These are phyloP conservation scores for Exsudoporus frostii DNA, from an alignment of 768 basidiomycete species.

Conservation along the genomic window DNA sequence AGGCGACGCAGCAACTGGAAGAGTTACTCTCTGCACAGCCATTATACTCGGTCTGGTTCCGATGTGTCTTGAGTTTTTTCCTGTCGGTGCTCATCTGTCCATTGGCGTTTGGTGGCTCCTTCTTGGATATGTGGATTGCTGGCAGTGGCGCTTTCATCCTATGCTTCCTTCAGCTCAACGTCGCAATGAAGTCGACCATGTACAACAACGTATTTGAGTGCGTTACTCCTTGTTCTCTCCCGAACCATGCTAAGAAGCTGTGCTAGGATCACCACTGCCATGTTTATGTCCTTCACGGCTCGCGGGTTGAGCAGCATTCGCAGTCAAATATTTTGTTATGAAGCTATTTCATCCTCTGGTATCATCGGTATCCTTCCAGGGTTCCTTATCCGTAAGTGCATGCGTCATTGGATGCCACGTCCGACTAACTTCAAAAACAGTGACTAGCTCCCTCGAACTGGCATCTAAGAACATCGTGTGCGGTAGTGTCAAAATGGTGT, in stretches of 20 bases:
- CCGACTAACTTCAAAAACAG: conserved; percentile 34
- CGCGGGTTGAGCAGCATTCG: conserved; percentile 80
- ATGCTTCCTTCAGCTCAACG: conserved; percentile 65
- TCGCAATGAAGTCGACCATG: conserved; percentile 72
- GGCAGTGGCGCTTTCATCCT: conserved; percentile 67
- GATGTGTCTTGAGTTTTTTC: conserved; percentile 66
- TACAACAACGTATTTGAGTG: conserved; percentile 94
- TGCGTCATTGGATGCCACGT: neutral
- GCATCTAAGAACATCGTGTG: conserved; percentile 84
- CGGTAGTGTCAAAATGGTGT: conserved; percentile 85
- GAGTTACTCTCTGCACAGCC: conserved; percentile 61
- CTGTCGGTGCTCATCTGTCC: conserved; percentile 79
- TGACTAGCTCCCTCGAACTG: conserved; percentile 79
- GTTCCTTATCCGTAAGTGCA: conserved; percentile 67
- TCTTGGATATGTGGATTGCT: conserved; percentile 82
- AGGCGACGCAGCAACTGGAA: conserved; percentile 63
- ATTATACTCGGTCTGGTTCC: conserved; percentile 57
- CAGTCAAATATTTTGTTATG: conserved; percentile 82
- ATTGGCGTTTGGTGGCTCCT: conserved; percentile 80
- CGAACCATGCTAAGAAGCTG: conserved; percentile 8
- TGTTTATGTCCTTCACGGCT: conserved; percentile 75
- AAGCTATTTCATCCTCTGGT: conserved; percentile 83
- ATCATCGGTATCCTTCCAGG: conserved; percentile 91
- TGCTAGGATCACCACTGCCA: conserved; percentile 74
- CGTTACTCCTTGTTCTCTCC: conserved; percentile 4